Conservation (phyloP, 257 asterid species). For the Ligustrum vulgare region DNA sequence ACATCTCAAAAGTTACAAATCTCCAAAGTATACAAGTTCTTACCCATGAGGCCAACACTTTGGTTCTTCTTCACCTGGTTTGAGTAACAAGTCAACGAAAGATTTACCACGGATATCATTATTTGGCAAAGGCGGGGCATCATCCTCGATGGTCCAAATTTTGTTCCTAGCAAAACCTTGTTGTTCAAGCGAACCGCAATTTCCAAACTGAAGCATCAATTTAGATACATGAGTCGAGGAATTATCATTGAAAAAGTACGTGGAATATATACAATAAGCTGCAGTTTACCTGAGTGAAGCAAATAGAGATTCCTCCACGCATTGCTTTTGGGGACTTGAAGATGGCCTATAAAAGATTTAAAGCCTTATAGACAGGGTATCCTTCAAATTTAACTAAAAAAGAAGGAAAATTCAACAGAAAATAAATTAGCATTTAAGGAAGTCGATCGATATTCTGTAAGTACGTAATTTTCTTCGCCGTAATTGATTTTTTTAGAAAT, state of each 20-base stretch:
- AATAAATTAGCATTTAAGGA: neutral
- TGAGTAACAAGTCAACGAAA: slow-evolving; percentile 74
- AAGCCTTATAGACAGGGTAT: neutral
- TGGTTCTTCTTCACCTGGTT: slow-evolving; percentile 84
- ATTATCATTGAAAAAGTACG: neutral
- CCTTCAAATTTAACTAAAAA: neutral
- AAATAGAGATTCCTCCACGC: slow-evolving; percentile 86
- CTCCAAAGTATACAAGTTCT: slow-evolving; percentile 10
- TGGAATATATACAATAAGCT: neutral
- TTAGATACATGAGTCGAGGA: slow-evolving; percentile 10
- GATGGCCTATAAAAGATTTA: slow-evolving; percentile 52
- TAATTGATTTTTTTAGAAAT: neutral
- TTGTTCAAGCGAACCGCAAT: slow-evolving; percentile 66
- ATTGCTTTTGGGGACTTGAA: slow-evolving; percentile 84
- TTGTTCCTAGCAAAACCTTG: slow-evolving; percentile 84
- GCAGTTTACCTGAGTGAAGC: slow-evolving; percentile 83
- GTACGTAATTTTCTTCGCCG: neutral
- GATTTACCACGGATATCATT: slow-evolving; percentile 66
- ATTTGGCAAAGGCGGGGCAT: slow-evolving; percentile 77
- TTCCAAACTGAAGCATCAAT: slow-evolving; percentile 58
- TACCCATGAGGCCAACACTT: slow-evolving; percentile 94
- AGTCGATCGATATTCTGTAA: neutral
- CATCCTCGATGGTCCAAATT: slow-evolving; percentile 73
- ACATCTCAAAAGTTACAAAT: neutral
- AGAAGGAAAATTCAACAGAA: neutral